phyloP scores from a whole-genome alignment of 192 early-diverging fungal species.

The Ambispora gerdemannii region DNA sequence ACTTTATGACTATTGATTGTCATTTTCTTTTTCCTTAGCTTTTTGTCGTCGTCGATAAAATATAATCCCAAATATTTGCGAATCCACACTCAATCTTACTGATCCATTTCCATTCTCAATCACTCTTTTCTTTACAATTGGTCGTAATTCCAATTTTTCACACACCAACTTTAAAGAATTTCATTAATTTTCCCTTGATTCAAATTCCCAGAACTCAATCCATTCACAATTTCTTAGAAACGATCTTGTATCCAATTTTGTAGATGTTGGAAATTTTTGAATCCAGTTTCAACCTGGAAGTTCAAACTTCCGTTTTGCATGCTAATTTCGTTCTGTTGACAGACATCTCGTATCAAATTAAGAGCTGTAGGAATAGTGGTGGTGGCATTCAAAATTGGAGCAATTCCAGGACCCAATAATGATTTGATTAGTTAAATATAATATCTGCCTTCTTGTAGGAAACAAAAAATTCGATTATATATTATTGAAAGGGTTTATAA shows the following conservation, averaged over 20 bases:
- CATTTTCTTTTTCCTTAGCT: not conserved
- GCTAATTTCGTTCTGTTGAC: too few species aligned
- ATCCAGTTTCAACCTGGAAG: not conserved
- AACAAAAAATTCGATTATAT: not conserved
- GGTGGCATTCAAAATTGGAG: not conserved
- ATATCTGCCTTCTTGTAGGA: conserved; percentile 4
- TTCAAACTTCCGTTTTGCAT: too few species aligned
- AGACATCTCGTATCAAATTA: too few species aligned
- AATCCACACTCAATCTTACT: too few species aligned
- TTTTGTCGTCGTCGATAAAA: not conserved
- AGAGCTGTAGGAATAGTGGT: not conserved
- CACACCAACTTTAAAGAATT: too few species aligned
- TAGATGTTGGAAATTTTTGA: not conserved
- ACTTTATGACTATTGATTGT: too few species aligned
- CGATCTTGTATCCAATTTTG: not conserved
- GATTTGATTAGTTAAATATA: conserved; percentile 2
- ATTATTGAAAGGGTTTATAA: not conserved
- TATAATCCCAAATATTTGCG: not conserved
- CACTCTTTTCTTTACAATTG: not conserved
- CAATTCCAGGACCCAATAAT: not conserved
- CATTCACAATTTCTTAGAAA: not conserved
- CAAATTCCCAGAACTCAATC: not conserved
- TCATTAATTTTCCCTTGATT: not conserved
- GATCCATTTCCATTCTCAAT: not conserved
- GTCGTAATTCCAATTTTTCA: not conserved